Conservation (phyloP, 139 green algal species). For the Chlorella sp. region DNA sequence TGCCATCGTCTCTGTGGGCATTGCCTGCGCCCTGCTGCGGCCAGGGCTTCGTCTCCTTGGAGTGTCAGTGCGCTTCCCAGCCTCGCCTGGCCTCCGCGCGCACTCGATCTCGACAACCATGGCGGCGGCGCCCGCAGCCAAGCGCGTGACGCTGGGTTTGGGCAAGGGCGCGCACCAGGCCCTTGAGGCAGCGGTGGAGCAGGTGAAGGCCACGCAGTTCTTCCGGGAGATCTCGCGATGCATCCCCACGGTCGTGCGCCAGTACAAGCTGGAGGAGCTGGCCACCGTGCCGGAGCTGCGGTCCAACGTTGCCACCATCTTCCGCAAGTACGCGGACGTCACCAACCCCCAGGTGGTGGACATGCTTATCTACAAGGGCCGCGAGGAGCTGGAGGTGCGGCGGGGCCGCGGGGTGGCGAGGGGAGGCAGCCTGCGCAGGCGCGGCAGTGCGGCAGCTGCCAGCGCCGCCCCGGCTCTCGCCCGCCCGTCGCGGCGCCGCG, state of each 20-base stretch:
- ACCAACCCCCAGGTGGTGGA: slow-evolving; percentile 66
- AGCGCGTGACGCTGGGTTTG: slow-evolving; percentile 16
- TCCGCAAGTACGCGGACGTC: slow-evolving; percentile 41
- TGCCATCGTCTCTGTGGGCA: no score
- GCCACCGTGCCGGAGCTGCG: slow-evolving; percentile 43
- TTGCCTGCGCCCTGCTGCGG: no score
- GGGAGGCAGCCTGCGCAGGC: no score
- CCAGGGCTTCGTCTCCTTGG: no score
- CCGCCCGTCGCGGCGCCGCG: no score
- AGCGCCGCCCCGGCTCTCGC: no score
- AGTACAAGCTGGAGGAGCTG: slow-evolving; percentile 63
- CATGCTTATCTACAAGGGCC: slow-evolving; percentile 84
- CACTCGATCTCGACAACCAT: background rate
- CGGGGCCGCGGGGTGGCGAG: no score
- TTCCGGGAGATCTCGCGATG: slow-evolving; percentile 49
- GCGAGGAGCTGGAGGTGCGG: slow-evolving; percentile 84
- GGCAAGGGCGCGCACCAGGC: background rate
- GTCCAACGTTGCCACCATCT: slow-evolving; percentile 45
- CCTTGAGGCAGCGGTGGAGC: background rate
- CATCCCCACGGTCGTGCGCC: slow-evolving; percentile 50
- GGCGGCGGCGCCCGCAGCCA: background rate
- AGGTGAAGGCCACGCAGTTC: slow-evolving; percentile 26
- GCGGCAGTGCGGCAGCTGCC: no score
- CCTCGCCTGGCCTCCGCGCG: no score
- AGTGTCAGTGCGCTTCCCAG: background rate